Percentiles rank a stretch among this genome's conserved stretches.
phyloP scores from a whole-genome alignment of 2,329 filamentous ascomycete species.

The Fusarium irregulare region DNA sequence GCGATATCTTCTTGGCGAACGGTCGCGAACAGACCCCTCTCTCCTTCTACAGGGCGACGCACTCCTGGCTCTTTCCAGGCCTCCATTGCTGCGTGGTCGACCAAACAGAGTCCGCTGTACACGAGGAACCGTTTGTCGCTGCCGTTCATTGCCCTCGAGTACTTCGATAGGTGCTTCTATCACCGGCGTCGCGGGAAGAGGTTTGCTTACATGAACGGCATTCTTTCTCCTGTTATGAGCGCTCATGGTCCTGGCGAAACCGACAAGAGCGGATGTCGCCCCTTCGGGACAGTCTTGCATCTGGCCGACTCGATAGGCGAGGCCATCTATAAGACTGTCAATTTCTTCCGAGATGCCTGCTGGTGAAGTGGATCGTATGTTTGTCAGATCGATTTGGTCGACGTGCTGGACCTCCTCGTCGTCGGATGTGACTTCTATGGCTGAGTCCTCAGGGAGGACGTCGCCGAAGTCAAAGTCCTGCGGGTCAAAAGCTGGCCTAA shows the following conservation, averaged over 20 bases:
- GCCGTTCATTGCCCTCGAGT: slow-evolving; percentile 1
- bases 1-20: slow-evolving; percentile 1
- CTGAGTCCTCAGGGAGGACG: slow-evolving; percentile 16
- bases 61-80: slow-evolving; percentile 12
- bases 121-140: slow-evolving; percentile 7
- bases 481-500: slow-evolving; percentile 12
- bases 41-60: slow-evolving; percentile 8
- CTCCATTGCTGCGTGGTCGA: background rate
- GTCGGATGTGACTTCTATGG: slow-evolving; percentile 29
- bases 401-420: slow-evolving; percentile 3
- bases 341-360: slow-evolving; percentile 11
- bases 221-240: slow-evolving; percentile 7
- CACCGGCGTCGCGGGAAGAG: slow-evolving; percentile 48
- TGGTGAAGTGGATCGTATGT: slow-evolving; percentile 22
- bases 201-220: slow-evolving; percentile 40
- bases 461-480: slow-evolving; percentile 45
- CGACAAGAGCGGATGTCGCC: slow-evolving; percentile 46
- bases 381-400: slow-evolving; percentile 38
- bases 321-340: slow-evolving; percentile 42
- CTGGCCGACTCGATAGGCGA: slow-evolving; percentile 52
- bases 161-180: slow-evolving; percentile 42
- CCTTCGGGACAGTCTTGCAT: slow-evolving; percentile 43
- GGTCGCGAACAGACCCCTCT: background rate
- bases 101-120: slow-evolving; percentile 14
- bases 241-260: slow-evolving; percentile 37